Evolutionary conservation across 1,139 yeast species (phyloP).

Genomic region (Debaryomyces nepalensis): DNA sequence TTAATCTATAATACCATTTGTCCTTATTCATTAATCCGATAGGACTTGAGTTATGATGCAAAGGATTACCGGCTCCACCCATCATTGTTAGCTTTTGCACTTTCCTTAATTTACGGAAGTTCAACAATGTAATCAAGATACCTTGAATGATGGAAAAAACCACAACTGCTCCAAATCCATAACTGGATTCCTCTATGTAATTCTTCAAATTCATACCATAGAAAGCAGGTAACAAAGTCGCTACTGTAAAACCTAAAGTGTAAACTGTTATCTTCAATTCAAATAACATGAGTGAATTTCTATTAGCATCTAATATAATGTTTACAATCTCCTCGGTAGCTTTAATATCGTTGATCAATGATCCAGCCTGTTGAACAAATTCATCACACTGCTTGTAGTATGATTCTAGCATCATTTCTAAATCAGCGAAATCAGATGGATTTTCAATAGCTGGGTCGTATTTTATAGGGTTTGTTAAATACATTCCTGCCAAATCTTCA

Average conservation of each 20-base stretch:
- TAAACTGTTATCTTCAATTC: slow-evolving; percentile 85
- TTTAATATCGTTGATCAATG: slow-evolving; percentile 79
- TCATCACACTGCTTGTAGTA: slow-evolving; percentile 96
- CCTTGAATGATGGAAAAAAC: slow-evolving; percentile 53
- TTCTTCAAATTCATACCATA: slow-evolving; percentile 96
- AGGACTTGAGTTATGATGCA: slow-evolving; percentile 8
- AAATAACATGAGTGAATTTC: slow-evolving; percentile 90
- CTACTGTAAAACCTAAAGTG: slow-evolving; percentile 82
- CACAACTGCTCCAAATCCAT: slow-evolving; percentile 69
- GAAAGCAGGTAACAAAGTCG: slow-evolving; percentile 64
- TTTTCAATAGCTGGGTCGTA: slow-evolving; percentile 31
- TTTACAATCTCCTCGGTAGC: slow-evolving; percentile 97
- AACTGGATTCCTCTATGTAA: slow-evolving; percentile 75
- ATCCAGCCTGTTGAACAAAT: slow-evolving; percentile 91
- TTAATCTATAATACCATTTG: slow-evolving; percentile 28
- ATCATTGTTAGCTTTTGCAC: slow-evolving; percentile 73
- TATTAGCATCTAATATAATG: slow-evolving; percentile 90
- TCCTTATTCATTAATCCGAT: slow-evolving; percentile 14
- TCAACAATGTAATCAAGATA: slow-evolving; percentile 42
- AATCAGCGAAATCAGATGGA: slow-evolving; percentile 62
- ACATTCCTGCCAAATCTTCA: slow-evolving; percentile 87
- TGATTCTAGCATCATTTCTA: slow-evolving; percentile 89
- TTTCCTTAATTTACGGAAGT: slow-evolving; percentile 53
- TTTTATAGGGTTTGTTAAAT: slow-evolving; percentile 55
- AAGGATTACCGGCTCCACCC: slow-evolving; percentile 26